Evolutionary conservation across 495 filamentous ascomycete species (phyloP), one percentile per base, ranked within the genome.

Genomic region (Penicillium coprophilum): DNA sequence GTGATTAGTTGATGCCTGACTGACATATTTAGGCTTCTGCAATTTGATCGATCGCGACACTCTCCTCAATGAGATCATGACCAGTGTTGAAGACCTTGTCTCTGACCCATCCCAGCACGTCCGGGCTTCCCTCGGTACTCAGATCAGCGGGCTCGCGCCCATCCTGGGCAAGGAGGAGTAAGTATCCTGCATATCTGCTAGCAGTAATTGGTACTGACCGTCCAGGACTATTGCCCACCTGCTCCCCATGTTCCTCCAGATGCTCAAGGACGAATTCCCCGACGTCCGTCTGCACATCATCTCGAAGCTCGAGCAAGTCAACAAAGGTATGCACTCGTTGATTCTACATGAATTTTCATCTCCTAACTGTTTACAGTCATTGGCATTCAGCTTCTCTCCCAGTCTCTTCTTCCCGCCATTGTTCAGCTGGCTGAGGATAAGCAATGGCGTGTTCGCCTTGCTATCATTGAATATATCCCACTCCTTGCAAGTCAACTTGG

Each of bases 191-290:
- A 5, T 24, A 13, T n/a, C 19, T 40, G n/a, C 24, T 30, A 10
- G 6, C 12, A 7, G 27, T 13, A 17, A 12, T 30, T 2, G 45
- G 46, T 54, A 30, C 56, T 20, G 34, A 50, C 31, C 34, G 7
- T 15, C n/a, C 56, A 95, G 90, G 71, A 98, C 94, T 36, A 97
- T 96, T 58, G 84, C 92, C 54, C 94, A 97, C 65, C 88, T 98
- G 56, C 85, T 98, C 39, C 94, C 94, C 36, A 98, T 98, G 95
- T 98, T 98, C 75, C 81, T 97, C 36, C 90, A 95, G 68, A 98
- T 98, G 94, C 86, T 98, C 47, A 98, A 98, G 77, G 94, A 98
- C 69, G 94, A 98, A 65, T 97, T 96, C 74, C 94, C 94, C 31
- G 95, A 97, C 68, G 94, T 98, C 50, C 87, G 94, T 39, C 81